Conservation (phyloP, 2,329 filamentous ascomycete species). For the Fusarium verticillioides region DNA sequence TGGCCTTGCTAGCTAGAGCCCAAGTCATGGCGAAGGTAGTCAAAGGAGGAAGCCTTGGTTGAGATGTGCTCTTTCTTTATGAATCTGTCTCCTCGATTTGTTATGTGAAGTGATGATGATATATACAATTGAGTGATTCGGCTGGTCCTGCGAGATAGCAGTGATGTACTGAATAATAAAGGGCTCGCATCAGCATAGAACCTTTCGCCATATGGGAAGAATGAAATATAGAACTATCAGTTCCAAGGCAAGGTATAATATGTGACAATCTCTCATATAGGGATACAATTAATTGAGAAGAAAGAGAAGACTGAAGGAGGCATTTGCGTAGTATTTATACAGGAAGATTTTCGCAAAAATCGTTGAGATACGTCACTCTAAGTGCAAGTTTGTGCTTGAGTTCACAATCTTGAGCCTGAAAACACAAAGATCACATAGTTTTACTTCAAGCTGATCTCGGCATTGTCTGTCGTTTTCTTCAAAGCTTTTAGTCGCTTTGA, state of each 20-base stretch:
- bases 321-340: not conserved
- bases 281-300: too few relatives aligned
- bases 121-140: not conserved
- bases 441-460: not conserved
- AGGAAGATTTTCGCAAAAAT: not conserved
- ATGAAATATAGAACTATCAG: not conserved
- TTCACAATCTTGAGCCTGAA: too few relatives aligned
- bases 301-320: not conserved
- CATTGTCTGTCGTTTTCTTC: not conserved
- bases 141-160: not conserved
- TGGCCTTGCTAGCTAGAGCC: not conserved
- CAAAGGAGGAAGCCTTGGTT: not conserved
- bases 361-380: not conserved
- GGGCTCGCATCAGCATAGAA: not conserved
- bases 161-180: not conserved
- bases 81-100: too few relatives aligned
- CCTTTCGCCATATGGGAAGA: too few relatives aligned
- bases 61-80: too few relatives aligned
- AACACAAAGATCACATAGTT: too few relatives aligned
- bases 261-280: not conserved
- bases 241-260: not conserved
- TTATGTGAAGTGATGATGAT: not conserved
- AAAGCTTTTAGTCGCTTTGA: accelerated
- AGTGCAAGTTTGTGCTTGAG: not conserved
- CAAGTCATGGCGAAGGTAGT: not conserved